Evolutionary conservation across 2,329 filamentous ascomycete genomes (phyloP), one percentile per base, ranked within the genome.

Genomic region (Talaromyces sp.): DNA sequence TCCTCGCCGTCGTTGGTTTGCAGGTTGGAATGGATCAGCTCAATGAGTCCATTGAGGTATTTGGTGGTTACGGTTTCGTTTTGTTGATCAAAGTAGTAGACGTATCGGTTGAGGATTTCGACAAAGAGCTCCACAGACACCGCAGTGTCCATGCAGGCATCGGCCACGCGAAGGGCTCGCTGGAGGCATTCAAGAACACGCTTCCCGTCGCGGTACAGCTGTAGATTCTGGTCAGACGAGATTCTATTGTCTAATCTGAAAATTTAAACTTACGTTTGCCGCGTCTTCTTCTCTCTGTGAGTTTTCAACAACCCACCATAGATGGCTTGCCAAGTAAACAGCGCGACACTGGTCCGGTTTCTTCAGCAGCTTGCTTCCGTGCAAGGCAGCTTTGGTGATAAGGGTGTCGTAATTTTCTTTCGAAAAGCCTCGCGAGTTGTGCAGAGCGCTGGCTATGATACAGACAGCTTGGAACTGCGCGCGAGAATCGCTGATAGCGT

Each of bases 81-180:
- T 73, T 96, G 91, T 75, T 99, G 93, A 75, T 99, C 94, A 79
- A 97, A 99, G 80, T 97, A 99, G 76, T 99, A 99, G 57, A 97
- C 92, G 73, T 99, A 99, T 75, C 94, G 87, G 75, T 99, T 97
- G 59, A 99, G 80, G 64, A 99, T 99, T 78, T 99, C 94, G 60
- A 99, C 93, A 76, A 99, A 99, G 54, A 99, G 83, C 77, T 99
- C 95, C 53, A 99, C 94, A 2, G 92, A 97, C 3, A 97, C 92
- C 7, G 92, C 91, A 8, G 92, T 94, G 76, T 99, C 95, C 94
- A 99, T 99, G 79, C 94, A 99, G 7, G 94, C 95, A 75, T 99
- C 94, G 2, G 94, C 95, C 29, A 99, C 95, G 38, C 95, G 88
- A 10, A 99, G 86, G 11, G 94, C 94, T 59, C 94, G 89, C 76